Evolutionary conservation across 345 rosid genomes (phyloP).

Genomic region (Ricinus communis): DNA sequence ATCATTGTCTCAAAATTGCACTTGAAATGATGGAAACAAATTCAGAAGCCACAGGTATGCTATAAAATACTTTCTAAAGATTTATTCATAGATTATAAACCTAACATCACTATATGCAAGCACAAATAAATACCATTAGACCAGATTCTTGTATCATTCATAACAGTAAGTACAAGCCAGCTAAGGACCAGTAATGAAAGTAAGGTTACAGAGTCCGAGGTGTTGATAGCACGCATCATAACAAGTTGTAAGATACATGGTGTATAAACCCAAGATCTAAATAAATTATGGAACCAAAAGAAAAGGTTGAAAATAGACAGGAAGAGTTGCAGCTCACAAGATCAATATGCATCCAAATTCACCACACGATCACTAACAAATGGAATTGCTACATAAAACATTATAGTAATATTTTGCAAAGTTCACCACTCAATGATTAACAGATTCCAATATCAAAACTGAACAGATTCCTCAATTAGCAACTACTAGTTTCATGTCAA

Average conservation of each 20-base stretch:
- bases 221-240: not conserved
- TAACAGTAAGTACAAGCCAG: not conserved
- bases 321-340: not conserved
- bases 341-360: constrained; percentile 1
- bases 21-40: not conserved
- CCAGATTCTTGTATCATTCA: not conserved
- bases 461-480: not conserved
- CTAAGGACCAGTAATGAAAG: not conserved
- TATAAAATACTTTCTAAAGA: not conserved
- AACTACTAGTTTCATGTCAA: not conserved
- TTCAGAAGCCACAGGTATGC: not conserved
- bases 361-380: not conserved
- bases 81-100: not conserved
- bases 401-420: not conserved
- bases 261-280: not conserved
- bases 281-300: not conserved
- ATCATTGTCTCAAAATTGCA: not conserved
- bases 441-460: not conserved
- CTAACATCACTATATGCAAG: not conserved
- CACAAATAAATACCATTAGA: not conserved
- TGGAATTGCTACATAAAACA: not conserved
- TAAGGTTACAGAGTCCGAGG: not conserved
- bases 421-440: not conserved
- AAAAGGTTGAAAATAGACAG: not conserved
- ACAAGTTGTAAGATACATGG: not conserved